These are phyloP conservation scores for Monosporozyma siamensis DNA, from an alignment of 805 yeast genomes.

Conservation along the genomic window DNA sequence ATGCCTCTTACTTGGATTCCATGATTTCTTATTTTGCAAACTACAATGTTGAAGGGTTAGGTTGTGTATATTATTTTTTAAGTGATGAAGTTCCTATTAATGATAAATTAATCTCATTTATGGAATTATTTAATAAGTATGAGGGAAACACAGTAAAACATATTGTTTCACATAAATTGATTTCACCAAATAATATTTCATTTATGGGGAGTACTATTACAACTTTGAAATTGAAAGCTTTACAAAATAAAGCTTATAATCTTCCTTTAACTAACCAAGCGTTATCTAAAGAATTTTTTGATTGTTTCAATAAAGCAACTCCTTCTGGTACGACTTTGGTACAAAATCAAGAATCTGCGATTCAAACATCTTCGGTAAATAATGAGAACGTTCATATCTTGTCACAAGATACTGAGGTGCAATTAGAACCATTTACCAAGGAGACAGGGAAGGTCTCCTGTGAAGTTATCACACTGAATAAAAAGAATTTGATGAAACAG, in stretches of 20 bases:
- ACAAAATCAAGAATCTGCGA: conserved; percentile 17
- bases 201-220: conserved; percentile 47
- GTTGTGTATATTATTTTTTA: conserved; percentile 66
- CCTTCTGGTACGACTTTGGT: conserved; percentile 23
- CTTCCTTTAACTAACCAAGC: conserved; percentile 30
- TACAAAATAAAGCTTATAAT: conserved; percentile 36
- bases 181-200: conserved; percentile 53
- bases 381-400: conserved; percentile 21
- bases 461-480: not conserved
- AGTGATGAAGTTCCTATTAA: conserved; percentile 47
- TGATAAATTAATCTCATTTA: conserved; percentile 39
- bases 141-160: conserved; percentile 38
- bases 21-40: conserved; percentile 5
- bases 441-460: conserved; percentile 6
- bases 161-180: conserved; percentile 60
- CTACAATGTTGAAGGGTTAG: conserved; percentile 13
- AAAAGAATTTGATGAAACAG: not conserved
- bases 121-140: conserved; percentile 39
- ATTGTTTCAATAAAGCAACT: conserved; percentile 21
- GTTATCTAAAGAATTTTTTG: conserved; percentile 26
- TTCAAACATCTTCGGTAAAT: conserved; percentile 8
- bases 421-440: conserved; percentile 18
- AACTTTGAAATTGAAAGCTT: conserved; percentile 46
- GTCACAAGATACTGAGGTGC: conserved; percentile 11
- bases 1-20: conserved; percentile 34